Evolutionary conservation across 1,284 basidiomycete genomes (phyloP).

Genomic region (Hymenochaete sp.): DNA sequence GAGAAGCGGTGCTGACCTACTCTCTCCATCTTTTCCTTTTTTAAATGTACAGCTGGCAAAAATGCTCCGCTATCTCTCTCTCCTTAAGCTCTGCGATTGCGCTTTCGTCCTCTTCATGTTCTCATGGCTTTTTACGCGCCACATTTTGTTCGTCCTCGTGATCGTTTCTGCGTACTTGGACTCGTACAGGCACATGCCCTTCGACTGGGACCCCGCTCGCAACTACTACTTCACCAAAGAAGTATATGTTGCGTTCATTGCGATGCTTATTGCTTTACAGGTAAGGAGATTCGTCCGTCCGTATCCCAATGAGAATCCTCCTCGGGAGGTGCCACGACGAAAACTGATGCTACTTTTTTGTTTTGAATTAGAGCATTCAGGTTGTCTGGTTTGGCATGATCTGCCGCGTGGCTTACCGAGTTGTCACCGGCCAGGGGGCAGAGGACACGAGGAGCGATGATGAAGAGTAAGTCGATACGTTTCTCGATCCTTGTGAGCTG

Average conservation of each 20-base stretch:
- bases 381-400: constrained; percentile 85
- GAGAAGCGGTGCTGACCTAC: neutral
- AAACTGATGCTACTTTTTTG: neutral
- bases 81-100: constrained; percentile 62
- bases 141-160: constrained; percentile 67
- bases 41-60: constrained; percentile 64
- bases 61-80: constrained; percentile 81
- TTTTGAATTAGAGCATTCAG: constrained; percentile 50
- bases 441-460: constrained; percentile 84
- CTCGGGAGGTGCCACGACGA: constrained; percentile 10
- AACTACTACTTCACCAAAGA: constrained; percentile 49
- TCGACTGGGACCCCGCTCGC: constrained; percentile 50
- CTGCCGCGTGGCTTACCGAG: constrained; percentile 71
- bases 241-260: constrained; percentile 42
- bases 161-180: constrained; percentile 56
- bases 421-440: constrained; percentile 70
- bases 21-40: constrained; percentile 2
- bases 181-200: constrained; percentile 38
- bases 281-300: constrained; percentile 29
- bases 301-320: constrained; percentile 16
- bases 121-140: constrained; percentile 85
- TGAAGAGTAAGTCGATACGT: constrained; percentile 44
- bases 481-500: neutral
- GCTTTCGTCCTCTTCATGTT: constrained; percentile 78
- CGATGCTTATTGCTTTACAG: constrained; percentile 56